phyloP scores from a whole-genome alignment of 768 basidiomycete species.

The Leccinum rimulosum region DNA sequence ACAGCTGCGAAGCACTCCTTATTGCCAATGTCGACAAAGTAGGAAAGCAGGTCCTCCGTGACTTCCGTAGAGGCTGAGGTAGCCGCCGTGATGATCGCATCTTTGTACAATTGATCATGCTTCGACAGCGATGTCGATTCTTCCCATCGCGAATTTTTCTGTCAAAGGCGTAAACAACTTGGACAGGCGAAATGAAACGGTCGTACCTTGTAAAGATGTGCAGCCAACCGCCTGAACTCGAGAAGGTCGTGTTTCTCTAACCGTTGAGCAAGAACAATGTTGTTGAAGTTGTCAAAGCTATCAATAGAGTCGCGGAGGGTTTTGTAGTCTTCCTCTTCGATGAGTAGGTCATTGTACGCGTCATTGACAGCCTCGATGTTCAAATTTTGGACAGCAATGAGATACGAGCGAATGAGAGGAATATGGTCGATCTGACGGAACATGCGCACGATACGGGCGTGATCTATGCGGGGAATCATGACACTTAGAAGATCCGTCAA shows the following conservation, averaged over 20 bases:
- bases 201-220: slow-evolving; percentile 89
- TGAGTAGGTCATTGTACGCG: slow-evolving; percentile 96
- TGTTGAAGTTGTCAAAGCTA: slow-evolving; percentile 98
- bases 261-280: slow-evolving; percentile 77
- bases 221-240: slow-evolving; percentile 93
- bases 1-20: slow-evolving; percentile 95
- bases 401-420: slow-evolving; percentile 92
- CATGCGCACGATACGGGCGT: slow-evolving; percentile 91
- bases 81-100: slow-evolving; percentile 91
- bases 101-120: slow-evolving; percentile 96
- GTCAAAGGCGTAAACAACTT: not conserved
- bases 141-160: slow-evolving; percentile 97
- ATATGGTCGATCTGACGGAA: slow-evolving; percentile 95
- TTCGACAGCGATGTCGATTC: slow-evolving; percentile 95
- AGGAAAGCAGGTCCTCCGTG: slow-evolving; percentile 90
- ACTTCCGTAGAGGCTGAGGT: slow-evolving; percentile 82
- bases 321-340: slow-evolving; percentile 99
- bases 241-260: slow-evolving; percentile 88
- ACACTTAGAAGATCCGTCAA: slow-evolving; percentile 92
- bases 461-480: slow-evolving; percentile 92
- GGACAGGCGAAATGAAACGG: not conserved
- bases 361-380: slow-evolving; percentile 98
- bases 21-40: slow-evolving; percentile 98
- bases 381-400: slow-evolving; percentile 94
- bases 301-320: slow-evolving; percentile 97